Evolutionary conservation across 2,329 filamentous ascomycete species (phyloP).

Genomic region (Fusarium sp.): DNA sequence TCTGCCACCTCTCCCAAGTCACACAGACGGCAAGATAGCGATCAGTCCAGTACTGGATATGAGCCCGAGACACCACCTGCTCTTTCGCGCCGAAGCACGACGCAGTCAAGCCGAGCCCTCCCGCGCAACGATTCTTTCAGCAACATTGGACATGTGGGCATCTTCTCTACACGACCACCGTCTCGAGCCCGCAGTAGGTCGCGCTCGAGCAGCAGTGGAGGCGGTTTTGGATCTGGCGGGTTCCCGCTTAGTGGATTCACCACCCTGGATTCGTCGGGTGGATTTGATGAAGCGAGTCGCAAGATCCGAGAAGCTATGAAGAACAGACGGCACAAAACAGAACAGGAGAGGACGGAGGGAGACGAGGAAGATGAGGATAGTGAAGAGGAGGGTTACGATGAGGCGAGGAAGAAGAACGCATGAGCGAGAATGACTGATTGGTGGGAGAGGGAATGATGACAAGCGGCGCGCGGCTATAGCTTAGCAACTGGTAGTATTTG

Average conservation of each 20-base stretch:
- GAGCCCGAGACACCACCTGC: slow-evolving; percentile 57
- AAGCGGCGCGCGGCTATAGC: slow-evolving; percentile 13
- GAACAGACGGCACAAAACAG: slow-evolving; percentile 67
- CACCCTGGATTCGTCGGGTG: slow-evolving; percentile 73
- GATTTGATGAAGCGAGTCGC: slow-evolving; percentile 84
- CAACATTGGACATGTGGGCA: slow-evolving; percentile 86
- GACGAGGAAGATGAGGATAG: slow-evolving; percentile 57
- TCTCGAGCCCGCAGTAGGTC: slow-evolving; percentile 81
- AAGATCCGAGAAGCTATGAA: slow-evolving; percentile 90
- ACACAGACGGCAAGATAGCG: slow-evolving; percentile 62
- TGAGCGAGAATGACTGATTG: slow-evolving; percentile 31
- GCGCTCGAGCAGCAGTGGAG: slow-evolving; percentile 76
- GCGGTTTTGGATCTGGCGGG: slow-evolving; percentile 69
- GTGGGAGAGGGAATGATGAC: not conserved
- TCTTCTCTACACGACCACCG: slow-evolving; percentile 91
- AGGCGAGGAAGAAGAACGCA: slow-evolving; percentile 59
- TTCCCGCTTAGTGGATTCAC: slow-evolving; percentile 80
- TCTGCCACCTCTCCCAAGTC: slow-evolving; percentile 39
- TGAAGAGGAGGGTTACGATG: slow-evolving; percentile 59
- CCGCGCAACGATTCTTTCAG: slow-evolving; percentile 95
- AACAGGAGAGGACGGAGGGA: slow-evolving; percentile 55
- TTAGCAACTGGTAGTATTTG: slow-evolving; percentile 34
- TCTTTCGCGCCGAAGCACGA: slow-evolving; percentile 64
- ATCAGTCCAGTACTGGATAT: slow-evolving; percentile 58
- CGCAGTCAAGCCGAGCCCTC: slow-evolving; percentile 65